Evolutionary conservation across 208 protist species (phyloP).

Genomic region (Leishmania arabica): DNA sequence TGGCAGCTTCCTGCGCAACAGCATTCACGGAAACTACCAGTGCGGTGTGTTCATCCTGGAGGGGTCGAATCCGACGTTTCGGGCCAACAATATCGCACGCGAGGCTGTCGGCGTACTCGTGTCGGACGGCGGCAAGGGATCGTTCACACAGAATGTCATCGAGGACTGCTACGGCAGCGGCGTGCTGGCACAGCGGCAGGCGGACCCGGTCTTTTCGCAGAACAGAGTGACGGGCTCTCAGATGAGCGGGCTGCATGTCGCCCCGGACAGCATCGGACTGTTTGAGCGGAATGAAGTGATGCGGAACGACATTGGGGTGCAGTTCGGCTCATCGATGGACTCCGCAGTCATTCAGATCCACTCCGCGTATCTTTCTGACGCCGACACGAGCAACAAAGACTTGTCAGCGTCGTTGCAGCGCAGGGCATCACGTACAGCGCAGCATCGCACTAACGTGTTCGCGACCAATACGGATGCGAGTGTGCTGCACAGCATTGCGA

Average conservation of each 20-base stretch:
- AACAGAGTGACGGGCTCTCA: slow-evolving; percentile 57
- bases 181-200: slow-evolving; percentile 62
- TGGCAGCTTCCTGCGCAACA: slow-evolving; percentile 60
- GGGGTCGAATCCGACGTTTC: slow-evolving; percentile 47
- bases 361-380: slow-evolving; percentile 30
- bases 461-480: slow-evolving; percentile 23
- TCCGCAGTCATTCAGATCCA: slow-evolving; percentile 56
- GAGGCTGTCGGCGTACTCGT: slow-evolving; percentile 76
- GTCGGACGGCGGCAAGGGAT: slow-evolving; percentile 59
- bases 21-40: slow-evolving; percentile 70
- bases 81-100: slow-evolving; percentile 50
- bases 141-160: slow-evolving; percentile 61
- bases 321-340: slow-evolving; percentile 61
- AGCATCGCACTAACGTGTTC: slow-evolving; percentile 10
- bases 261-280: slow-evolving; percentile 49
- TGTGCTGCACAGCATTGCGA: slow-evolving; percentile 28
- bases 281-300: slow-evolving; percentile 62
- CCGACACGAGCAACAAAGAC: neutral
- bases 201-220: slow-evolving; percentile 49
- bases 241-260: slow-evolving; percentile 62
- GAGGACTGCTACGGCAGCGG: slow-evolving; percentile 65
- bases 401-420: neutral
- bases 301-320: slow-evolving; percentile 79
- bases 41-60: slow-evolving; percentile 67
- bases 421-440: neutral